Conservation (phyloP, 306 rosid genomes). For the Oemleria cerasiformis region DNA sequence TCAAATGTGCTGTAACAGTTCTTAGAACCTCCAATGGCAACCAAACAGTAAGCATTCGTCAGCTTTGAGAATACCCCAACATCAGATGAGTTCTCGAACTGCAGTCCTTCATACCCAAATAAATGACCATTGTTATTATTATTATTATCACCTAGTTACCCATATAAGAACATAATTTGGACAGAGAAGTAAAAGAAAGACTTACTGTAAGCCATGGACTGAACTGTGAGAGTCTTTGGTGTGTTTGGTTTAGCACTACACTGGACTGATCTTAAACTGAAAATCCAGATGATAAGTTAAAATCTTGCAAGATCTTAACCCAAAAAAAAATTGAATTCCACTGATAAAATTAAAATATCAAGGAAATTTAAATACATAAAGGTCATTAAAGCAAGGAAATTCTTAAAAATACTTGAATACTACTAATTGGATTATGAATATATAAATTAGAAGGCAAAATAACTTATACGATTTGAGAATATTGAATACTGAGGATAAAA, state of each 20-base stretch:
- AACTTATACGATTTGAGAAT: too few relatives aligned
- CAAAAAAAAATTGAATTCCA: too few relatives aligned
- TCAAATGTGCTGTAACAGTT: slow-evolving; percentile 62
- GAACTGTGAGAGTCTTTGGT: background rate
- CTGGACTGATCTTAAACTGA: background rate
- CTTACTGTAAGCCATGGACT: slow-evolving; percentile 10
- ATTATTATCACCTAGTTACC: background rate
- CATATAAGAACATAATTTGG: background rate
- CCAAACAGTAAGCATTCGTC: slow-evolving; percentile 85
- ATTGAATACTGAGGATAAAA: too few relatives aligned
- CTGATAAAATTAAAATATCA: too few relatives aligned
- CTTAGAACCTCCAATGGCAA: slow-evolving; percentile 85
- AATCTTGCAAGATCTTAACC: too few relatives aligned
- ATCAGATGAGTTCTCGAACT: slow-evolving; percentile 83
- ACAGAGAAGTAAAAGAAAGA: background rate
- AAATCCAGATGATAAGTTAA: too few relatives aligned
- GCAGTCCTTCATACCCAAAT: slow-evolving; percentile 44
- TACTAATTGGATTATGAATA: too few relatives aligned
- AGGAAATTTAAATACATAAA: too few relatives aligned
- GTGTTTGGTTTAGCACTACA: background rate
- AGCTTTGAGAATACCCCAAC: slow-evolving; percentile 91
- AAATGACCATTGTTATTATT: background rate
- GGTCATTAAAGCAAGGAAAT: too few relatives aligned
- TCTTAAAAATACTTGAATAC: too few relatives aligned
- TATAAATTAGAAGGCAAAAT: too few relatives aligned